Percentiles rank a stretch among this genome's conserved stretches.
These are phyloP conservation scores for Raphanus hybrid DNA, from an alignment of 441 rosid species.

Conservation along the genomic window DNA sequence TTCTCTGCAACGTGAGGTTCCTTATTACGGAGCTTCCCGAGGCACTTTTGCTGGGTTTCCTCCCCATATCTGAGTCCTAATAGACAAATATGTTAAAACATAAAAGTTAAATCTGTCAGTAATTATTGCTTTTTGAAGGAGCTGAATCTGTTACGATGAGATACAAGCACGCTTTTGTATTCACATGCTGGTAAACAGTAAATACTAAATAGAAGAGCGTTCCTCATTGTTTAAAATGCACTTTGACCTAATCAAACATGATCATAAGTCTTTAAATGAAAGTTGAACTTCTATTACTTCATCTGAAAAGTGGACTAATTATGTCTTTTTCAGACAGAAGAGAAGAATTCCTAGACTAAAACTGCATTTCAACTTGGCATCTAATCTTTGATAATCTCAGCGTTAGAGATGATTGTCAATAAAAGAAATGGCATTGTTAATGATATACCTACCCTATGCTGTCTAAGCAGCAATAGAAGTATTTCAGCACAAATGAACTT, in stretches of 20 bases:
- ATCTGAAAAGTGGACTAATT: neutral
- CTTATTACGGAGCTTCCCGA: slow-evolving; percentile 57
- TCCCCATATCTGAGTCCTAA: slow-evolving; percentile 56
- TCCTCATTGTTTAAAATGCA: neutral
- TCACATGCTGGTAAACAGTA: slow-evolving; percentile 16
- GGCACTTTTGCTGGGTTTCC: no score
- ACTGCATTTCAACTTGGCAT: slow-evolving; percentile 7
- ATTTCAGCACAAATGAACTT: neutral
- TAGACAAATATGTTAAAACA: slow-evolving; percentile 21
- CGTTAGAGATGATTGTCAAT: neutral
- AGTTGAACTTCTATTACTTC: neutral
- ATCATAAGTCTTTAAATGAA: neutral
- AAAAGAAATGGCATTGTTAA: neutral
- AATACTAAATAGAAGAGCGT: no score
- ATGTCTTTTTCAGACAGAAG: neutral
- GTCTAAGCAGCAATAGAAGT: slow-evolving; percentile 16
- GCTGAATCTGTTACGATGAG: slow-evolving; percentile 2
- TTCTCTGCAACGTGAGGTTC: slow-evolving; percentile 87
- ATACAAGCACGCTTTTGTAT: slow-evolving; percentile 7
- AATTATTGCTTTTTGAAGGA: neutral
- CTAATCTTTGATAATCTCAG: neutral
- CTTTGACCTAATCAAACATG: neutral
- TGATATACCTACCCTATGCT: slow-evolving; percentile 5
- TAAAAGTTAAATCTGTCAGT: neutral
- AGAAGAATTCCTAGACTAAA: slow-evolving; percentile 7